Percentiles rank a stretch among this genome's conserved stretches.
These are phyloP conservation scores for Microglena sp. DNA, from an alignment of 139 green algal species.

Conservation along the genomic window DNA sequence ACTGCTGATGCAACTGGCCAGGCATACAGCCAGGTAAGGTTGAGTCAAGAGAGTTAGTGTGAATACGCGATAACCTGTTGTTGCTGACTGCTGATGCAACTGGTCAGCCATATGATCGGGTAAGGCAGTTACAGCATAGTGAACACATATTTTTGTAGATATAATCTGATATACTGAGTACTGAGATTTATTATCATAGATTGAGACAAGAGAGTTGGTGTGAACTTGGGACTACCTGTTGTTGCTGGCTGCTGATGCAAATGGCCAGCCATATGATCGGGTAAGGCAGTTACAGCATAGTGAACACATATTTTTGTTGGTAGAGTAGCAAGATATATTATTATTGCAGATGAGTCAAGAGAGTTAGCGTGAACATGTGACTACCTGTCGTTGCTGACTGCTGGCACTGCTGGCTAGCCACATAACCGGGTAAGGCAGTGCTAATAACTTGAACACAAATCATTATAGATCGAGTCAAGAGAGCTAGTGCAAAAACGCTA, in stretches of 20 bases:
- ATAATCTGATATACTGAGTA: too few relatives aligned
- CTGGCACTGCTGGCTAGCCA: constrained; percentile 69
- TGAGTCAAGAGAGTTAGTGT: constrained; percentile 89
- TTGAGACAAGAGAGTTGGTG: constrained; percentile 88
- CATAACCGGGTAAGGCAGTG: constrained; percentile 61
- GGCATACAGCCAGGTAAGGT: constrained; percentile 83
- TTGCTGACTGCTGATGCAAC: constrained; percentile 65
- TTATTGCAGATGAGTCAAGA: constrained; percentile 91
- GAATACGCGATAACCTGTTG: constrained; percentile 85
- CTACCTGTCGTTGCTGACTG: constrained; percentile 77
- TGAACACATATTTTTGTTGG: too few relatives aligned
- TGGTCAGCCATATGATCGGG: constrained; percentile 72
- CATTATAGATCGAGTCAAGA: constrained; percentile 89
- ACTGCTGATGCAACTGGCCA: constrained; percentile 71
- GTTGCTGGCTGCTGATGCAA: constrained; percentile 58
- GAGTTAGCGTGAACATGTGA: constrained; percentile 88
- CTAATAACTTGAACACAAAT: too few relatives aligned
- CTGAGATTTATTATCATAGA: constrained; percentile 98
- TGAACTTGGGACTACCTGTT: constrained; percentile 84
- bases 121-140: too few relatives aligned
- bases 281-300: too few relatives aligned
- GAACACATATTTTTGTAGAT: too few relatives aligned
- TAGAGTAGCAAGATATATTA: too few relatives aligned
- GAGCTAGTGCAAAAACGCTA: constrained; percentile 90
- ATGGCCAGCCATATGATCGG: constrained; percentile 75